Conservation (phyloP, 2,329 filamentous ascomycete species). For the Calonectria montana region DNA sequence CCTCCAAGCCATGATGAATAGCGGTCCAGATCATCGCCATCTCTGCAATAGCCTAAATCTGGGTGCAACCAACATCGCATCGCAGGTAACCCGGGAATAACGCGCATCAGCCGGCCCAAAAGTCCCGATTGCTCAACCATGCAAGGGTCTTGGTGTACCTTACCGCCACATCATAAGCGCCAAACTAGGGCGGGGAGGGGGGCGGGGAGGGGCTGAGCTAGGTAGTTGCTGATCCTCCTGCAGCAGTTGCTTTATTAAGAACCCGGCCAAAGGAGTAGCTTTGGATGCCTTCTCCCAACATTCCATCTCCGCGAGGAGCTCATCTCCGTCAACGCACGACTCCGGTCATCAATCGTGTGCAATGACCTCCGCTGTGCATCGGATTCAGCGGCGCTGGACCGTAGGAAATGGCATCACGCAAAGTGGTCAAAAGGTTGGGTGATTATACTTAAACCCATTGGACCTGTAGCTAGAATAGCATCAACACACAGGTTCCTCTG, state of each 20-base stretch:
- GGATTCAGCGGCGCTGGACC: neutral
- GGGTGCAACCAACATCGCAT: neutral
- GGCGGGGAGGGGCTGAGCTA: neutral
- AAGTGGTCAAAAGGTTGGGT: neutral
- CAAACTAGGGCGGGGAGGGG: neutral
- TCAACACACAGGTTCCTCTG: neutral
- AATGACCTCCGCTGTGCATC: slow-evolving; percentile 13
- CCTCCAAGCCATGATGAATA: no score
- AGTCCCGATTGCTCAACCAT: neutral
- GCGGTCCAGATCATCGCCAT: neutral
- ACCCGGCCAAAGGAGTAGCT: neutral
- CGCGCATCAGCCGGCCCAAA: neutral
- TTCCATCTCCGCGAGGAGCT: slow-evolving; percentile 19
- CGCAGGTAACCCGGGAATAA: neutral
- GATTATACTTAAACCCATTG: neutral
- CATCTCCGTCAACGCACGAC: neutral
- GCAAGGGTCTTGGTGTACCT: neutral
- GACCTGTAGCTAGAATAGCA: neutral
- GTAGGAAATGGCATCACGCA: neutral
- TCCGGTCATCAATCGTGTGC: neutral
- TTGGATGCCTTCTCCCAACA: neutral
- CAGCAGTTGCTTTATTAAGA: slow-evolving; percentile 6
- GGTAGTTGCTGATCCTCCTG: neutral
- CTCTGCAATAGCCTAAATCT: neutral
- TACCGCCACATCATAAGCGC: neutral